Evolutionary conservation across 176 grass and related monocot genomes (phyloP).

Genomic region (Stipa capillata): DNA sequence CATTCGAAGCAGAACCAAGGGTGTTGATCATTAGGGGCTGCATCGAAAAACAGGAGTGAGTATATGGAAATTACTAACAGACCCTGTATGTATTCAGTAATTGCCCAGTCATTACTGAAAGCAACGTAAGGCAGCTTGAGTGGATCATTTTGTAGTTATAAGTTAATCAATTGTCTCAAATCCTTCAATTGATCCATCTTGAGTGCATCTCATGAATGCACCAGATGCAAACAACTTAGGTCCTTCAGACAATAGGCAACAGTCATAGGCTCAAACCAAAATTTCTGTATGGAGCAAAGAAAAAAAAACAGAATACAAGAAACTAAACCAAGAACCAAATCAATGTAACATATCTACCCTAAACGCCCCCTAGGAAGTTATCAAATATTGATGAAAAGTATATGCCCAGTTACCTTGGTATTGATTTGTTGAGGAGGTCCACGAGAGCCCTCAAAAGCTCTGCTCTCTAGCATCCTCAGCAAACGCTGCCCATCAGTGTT

Average conservation of each 20-base stretch:
- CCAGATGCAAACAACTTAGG: neutral
- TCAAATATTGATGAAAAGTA: neutral
- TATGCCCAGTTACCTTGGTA: conserved; percentile 38
- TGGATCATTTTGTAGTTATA: neutral
- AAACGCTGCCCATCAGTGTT: conserved; percentile 92
- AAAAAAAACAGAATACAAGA: neutral
- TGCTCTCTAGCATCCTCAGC: conserved; percentile 85
- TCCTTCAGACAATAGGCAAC: neutral
- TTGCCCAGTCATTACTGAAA: neutral
- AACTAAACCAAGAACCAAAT: neutral
- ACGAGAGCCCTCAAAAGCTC: conserved; percentile 76
- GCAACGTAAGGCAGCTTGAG: neutral
- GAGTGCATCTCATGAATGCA: neutral
- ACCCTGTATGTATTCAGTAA: neutral
- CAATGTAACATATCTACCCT: neutral
- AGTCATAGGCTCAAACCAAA: neutral
- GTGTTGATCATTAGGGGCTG: conserved; percentile 68
- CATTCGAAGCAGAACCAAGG: conserved; percentile 75
- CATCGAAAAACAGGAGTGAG: conserved; percentile 30
- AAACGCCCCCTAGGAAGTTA: neutral
- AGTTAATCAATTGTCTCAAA: neutral
- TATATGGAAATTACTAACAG: neutral
- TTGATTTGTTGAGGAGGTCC: conserved; percentile 80
- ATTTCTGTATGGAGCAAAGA: neutral
- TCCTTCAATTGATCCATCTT: neutral